Percentiles rank a stretch among this genome's conserved stretches.
Evolutionary conservation across 2,329 filamentous ascomycete genomes (phyloP).

Genomic region (Diaporthe vaccinii): DNA sequence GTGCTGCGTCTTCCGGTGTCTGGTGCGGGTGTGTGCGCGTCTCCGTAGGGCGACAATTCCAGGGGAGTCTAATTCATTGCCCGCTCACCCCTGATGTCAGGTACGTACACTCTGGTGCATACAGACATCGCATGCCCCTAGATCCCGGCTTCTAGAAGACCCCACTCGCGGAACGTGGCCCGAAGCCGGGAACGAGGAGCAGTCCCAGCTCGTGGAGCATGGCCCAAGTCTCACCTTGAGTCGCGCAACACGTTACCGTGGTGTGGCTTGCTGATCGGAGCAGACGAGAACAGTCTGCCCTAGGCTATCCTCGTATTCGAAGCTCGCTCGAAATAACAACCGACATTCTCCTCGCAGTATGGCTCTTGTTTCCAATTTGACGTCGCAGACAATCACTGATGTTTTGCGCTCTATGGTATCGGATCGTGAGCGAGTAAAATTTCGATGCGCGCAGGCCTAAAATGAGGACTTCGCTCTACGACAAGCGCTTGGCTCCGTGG

Average conservation of each 20-base stretch:
- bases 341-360: background rate
- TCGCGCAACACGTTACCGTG: constrained; percentile 8
- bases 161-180: constrained; percentile 39
- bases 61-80: constrained; percentile 30
- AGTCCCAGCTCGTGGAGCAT: constrained; percentile 41
- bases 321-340: constrained; percentile 13
- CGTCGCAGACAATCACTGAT: constrained; percentile 10
- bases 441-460: constrained; percentile 13
- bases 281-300: background rate
- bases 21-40: constrained; percentile 10
- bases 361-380: constrained; percentile 12
- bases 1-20: background rate
- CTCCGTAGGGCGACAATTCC: constrained; percentile 29
- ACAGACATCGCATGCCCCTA: constrained; percentile 2
- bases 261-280: constrained; percentile 11
- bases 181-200: constrained; percentile 41
- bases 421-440: constrained; percentile 7
- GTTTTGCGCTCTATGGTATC: background rate
- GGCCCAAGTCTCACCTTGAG: constrained; percentile 25
- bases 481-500: background rate
- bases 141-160: constrained; percentile 26
- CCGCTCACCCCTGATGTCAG: constrained; percentile 25
- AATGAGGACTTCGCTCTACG: constrained; percentile 6
- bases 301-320: constrained; percentile 21
- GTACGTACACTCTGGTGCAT: background rate